A percentile compares a stretch with the other conserved stretches of the same genome.
Evolutionary conservation across 331 rosid species (phyloP).

Genomic region (Malus hybrid): DNA sequence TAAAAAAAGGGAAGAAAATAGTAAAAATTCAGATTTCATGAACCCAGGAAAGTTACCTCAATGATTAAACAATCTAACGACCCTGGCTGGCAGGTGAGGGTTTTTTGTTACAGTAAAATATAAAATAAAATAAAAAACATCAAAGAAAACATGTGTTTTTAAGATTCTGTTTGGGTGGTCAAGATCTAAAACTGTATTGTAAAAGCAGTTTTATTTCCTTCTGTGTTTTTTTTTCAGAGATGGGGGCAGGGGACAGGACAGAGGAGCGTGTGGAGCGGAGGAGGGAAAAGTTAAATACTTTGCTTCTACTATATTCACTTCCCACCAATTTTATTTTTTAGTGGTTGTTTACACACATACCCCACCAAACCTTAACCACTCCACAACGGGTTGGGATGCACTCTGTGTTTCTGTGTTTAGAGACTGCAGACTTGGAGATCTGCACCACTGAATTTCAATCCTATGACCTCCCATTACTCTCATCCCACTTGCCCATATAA

Average conservation of each 20-base stretch:
- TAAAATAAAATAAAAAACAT: background rate
- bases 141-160: background rate
- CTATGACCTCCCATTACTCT: rapidly evolving
- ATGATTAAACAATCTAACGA: too few relatives aligned
- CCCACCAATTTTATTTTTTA: too few relatives aligned
- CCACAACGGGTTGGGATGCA: too few relatives aligned
- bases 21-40: background rate
- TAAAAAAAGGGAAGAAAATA: background rate
- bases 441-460: too few relatives aligned
- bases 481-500: rapidly evolving
- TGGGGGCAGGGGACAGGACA: background rate
- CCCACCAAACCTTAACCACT: too few relatives aligned
- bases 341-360: too few relatives aligned
- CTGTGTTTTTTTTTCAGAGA: background rate
- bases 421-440: too few relatives aligned
- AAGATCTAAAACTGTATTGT: conserved; percentile 34
- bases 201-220: background rate
- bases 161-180: conserved; percentile 30
- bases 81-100: too few relatives aligned
- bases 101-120: conserved; percentile 7
- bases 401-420: too few relatives aligned
- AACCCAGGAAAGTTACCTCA: background rate
- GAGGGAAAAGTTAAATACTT: conserved; percentile 15
- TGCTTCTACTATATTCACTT: too few relatives aligned
- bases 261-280: conserved; percentile 41